Conservation (phyloP, 768 basidiomycete genomes). For the Lenzites betulinus region DNA sequence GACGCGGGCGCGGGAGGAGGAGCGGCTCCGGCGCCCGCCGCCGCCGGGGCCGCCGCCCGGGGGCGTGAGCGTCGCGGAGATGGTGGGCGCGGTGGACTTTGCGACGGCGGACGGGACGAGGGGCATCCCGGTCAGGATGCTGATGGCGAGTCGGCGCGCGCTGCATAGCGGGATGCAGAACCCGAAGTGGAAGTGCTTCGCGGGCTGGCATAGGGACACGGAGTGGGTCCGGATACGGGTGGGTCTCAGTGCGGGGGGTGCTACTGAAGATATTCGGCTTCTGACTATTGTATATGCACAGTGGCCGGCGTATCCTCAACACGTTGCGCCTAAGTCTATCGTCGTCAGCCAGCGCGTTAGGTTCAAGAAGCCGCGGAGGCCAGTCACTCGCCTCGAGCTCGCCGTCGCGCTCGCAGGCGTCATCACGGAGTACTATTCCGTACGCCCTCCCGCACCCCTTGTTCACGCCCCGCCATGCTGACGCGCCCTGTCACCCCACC, state of each 20-base stretch:
- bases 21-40: neutral
- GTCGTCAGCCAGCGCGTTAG: neutral
- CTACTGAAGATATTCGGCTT: too few species aligned
- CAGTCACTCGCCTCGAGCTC: slow-evolving; percentile 8
- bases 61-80: neutral
- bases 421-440: slow-evolving; percentile 11
- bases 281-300: neutral
- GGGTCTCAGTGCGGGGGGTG: neutral
- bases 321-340: slow-evolving; percentile 1
- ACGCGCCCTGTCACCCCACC: neutral
- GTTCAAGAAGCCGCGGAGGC: neutral
- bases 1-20: slow-evolving; percentile 3
- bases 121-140: slow-evolving; percentile 11
- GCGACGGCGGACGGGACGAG: neutral
- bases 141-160: slow-evolving; percentile 10
- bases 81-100: neutral
- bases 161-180: slow-evolving; percentile 1
- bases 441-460: neutral
- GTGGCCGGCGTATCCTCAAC: slow-evolving; percentile 18
- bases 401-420: slow-evolving; percentile 1
- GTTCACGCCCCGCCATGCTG: neutral
- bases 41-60: neutral
- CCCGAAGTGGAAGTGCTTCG: slow-evolving; percentile 3
- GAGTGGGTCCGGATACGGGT: slow-evolving; percentile 16
- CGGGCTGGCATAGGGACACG: slow-evolving; percentile 1